Evolutionary conservation across 257 asterid genomes (phyloP), one percentile per base, ranked within the genome.

Genomic region (Plantago major): DNA sequence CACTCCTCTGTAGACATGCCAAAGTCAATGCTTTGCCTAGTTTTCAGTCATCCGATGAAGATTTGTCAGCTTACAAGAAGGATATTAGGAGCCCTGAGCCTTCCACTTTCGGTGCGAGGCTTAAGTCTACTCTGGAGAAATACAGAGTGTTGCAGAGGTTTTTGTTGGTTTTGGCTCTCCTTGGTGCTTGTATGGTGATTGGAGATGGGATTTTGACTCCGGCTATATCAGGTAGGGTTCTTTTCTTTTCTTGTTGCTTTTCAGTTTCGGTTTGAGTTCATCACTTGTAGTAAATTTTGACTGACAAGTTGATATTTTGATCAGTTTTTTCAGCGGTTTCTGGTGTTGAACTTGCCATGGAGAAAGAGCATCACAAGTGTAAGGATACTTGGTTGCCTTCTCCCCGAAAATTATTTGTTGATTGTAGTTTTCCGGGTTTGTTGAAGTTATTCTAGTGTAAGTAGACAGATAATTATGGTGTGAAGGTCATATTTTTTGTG

Each of bases 111-210:
- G 85, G 94, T 78, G 81, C 82, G 7, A 76, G 81, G 80, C 74
- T 89, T 56, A 89, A 84, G 55, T 81, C 89, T 33, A 78, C 82
- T 40, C 73, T 89, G 19, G 97, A 89, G 63, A 86, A 73, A 42
- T 57, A 89, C 37, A 79, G 87, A 68, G 94, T 89, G 3, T 68
- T 89, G 85, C 97, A 89, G 58, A 81, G 85, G 54, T 63, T 79
- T 72, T 74, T 89, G 78, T 86, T 89, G 64, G 40, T 86, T 9
- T 73, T 89, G 87, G 90, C 97, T 70, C 70, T 89, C 46, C 66
- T 89, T 64, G 97, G 97, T 58, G 97, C 97, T 84, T 89, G 97
- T 89, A 89, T 89, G 97, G 97, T 89, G 66, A 89, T 89, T 71
- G 97, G 97, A 33, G 97, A 89, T 72, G 97, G 97, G 61, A 82